A percentile compares a stretch with the other conserved stretches of the same genome.
phyloP scores from a whole-genome alignment of 345 rosid species.

The Zanthoxylum bungeanum region DNA sequence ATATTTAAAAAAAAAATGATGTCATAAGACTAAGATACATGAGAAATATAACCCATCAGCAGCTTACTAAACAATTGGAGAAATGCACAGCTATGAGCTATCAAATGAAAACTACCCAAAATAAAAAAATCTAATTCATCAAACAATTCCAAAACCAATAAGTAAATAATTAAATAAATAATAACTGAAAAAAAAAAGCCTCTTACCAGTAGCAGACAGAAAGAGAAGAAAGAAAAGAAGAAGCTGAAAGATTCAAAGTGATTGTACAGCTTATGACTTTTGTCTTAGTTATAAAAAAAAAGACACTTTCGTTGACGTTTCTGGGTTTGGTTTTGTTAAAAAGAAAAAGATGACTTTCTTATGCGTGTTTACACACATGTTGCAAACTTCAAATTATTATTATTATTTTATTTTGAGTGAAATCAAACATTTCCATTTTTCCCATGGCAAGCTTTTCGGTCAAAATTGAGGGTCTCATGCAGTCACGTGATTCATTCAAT shows the following conservation, averaged over 20 bases:
- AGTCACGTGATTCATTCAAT: too few relatives aligned
- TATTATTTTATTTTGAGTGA: too few relatives aligned
- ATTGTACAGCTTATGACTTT: neutral
- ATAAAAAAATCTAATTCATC: too few relatives aligned
- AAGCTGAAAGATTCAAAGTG: constrained; percentile 14
- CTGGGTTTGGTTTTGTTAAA: neutral
- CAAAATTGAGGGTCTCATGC: too few relatives aligned
- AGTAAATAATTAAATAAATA: too few relatives aligned
- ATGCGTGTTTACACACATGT: too few relatives aligned
- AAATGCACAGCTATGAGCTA: neutral
- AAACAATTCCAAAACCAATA: too few relatives aligned
- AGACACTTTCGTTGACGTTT: neutral
- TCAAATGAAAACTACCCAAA: neutral
- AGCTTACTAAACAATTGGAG: neutral
- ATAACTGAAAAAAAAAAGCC: neutral
- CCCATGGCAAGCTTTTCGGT: too few relatives aligned
- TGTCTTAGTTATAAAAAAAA: neutral
- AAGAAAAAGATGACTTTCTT: neutral
- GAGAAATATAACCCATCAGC: too few relatives aligned
- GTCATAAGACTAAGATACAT: too few relatives aligned
- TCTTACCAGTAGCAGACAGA: neutral
- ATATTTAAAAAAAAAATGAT: neutral
- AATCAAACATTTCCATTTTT: too few relatives aligned
- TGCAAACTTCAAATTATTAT: too few relatives aligned
- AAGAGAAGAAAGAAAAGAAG: neutral